Evolutionary conservation across 2,329 filamentous ascomycete species (phyloP), one percentile per base, ranked within the genome.

Genomic region (Talaromyces sp.): DNA sequence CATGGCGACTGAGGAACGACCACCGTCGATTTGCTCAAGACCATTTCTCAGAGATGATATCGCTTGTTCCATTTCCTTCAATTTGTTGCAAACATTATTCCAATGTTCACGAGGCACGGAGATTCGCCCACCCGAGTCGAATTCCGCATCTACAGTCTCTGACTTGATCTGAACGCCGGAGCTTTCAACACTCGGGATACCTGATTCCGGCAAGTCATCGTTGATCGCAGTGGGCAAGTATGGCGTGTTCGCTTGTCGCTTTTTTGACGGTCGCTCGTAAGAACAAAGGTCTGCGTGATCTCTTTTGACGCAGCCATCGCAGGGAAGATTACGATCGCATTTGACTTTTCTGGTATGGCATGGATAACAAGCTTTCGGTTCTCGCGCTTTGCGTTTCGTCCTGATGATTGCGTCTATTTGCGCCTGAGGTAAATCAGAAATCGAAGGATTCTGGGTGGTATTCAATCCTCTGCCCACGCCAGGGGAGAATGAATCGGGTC

Each of bases 221-320:
- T 59, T 62, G n/a, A 13, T 10, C 14, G 22, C n/a, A 27, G 60
- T 60, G 16, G 58, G 56, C 4, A 57, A 24, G 13, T 47, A 62
- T n/a, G 65, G 13, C n/a, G 68, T 66, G 37, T 72, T 68, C 41
- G 74, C 69, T 56, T 75, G 73, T 37, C 79, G 70, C 69, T 80
- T 81, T 70, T 82, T 82, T 31, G 78, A 78, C 9, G 80, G 80
- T 5, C 80, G 77, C 72, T 82, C 80, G 67, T 82, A 82, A 9
- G 80, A 81, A 68, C 80, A 82, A 14, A 82, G 76, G 60, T 82
- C 79, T 39, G 79, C 79, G 69, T 82, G 80, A 68, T 82, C 80
- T 68, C 80, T 76, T 69, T 82, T 82, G 56, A 82, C 79, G 65
- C 80, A 82, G 22, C 79, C 80, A 66, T 82, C 80, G 70, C 80